These are phyloP conservation scores for Notholithocarpus densiflorus DNA, from an alignment of 306 rosid species.

Conservation along the genomic window DNA sequence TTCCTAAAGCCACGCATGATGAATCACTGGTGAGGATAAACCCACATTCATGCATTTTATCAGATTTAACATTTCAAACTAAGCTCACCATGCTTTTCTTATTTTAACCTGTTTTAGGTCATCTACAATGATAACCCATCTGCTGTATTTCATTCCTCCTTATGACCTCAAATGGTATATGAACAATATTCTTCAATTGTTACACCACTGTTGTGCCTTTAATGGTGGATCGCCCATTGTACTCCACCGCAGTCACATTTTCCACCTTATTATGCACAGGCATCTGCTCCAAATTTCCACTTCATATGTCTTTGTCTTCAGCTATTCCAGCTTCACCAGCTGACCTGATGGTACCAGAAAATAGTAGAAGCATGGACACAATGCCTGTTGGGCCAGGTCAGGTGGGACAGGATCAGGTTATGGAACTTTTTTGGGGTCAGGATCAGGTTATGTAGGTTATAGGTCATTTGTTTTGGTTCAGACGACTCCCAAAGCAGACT, in stretches of 20 bases:
- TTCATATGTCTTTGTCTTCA: constrained; percentile 23
- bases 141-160: constrained; percentile 45
- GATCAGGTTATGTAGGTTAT: constrained; percentile 43
- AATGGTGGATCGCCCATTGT: constrained; percentile 48
- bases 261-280: constrained; percentile 47
- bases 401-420: no score
- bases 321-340: not conserved
- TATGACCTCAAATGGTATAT: constrained; percentile 41
- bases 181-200: constrained; percentile 59
- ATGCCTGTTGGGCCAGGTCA: constrained; percentile 38
- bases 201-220: constrained; percentile 40
- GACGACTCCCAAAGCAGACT: no score
- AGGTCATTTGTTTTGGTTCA: no score
- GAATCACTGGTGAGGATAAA: constrained; percentile 42
- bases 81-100: not conserved
- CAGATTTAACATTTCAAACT: not conserved
- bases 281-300: constrained; percentile 40
- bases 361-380: constrained; percentile 35
- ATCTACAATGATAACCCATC: constrained; percentile 46
- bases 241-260: constrained; percentile 51
- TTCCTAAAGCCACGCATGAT: constrained; percentile 47
- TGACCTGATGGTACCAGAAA: constrained; percentile 43
- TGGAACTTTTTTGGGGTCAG: no score
- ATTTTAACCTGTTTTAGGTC: constrained; percentile 28
- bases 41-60: not conserved